A percentile compares a stretch with the other conserved stretches of the same genome.
phyloP scores from a whole-genome alignment of 495 filamentous ascomycete species.

The Xylaria nigripes region DNA sequence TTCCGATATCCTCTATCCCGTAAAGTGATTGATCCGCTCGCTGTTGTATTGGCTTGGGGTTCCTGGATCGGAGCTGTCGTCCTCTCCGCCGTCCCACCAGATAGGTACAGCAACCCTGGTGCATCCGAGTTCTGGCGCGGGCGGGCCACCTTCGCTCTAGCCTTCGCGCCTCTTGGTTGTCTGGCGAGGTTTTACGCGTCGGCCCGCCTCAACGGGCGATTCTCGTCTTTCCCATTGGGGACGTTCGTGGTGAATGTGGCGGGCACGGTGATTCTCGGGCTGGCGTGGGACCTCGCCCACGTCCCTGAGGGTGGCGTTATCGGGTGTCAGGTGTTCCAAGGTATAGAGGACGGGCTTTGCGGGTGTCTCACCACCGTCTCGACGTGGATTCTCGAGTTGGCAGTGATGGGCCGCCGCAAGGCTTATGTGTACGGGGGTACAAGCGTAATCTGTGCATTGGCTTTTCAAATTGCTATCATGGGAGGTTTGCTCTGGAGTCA shows the following conservation, averaged over 20 bases:
- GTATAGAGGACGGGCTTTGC: conserved; percentile 85
- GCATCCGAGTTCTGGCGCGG: conserved; percentile 61
- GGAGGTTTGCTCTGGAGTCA: conserved; percentile 72
- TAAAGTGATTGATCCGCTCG: conserved; percentile 52
- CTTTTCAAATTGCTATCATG: conserved; percentile 63
- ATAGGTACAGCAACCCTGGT: conserved; percentile 37
- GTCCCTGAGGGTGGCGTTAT: conserved; percentile 42
- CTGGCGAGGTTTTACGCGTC: conserved; percentile 65
- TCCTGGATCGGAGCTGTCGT: conserved; percentile 75
- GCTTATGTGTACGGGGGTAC: conserved; percentile 66
- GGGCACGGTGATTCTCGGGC: conserved; percentile 56
- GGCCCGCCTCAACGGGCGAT: conserved; percentile 56
- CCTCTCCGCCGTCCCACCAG: conserved; percentile 66
- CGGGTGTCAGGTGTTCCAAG: conserved; percentile 75
- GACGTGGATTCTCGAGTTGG: conserved; percentile 81
- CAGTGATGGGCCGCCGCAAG: conserved; percentile 54
- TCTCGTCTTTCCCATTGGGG: conserved; percentile 70
- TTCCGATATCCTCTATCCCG: conserved; percentile 51
- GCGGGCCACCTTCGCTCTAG: conserved; percentile 62
- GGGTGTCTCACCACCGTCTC: conserved; percentile 86
- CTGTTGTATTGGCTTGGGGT: conserved; percentile 57
- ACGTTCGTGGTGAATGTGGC: conserved; percentile 80
- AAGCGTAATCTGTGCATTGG: conserved; percentile 59
- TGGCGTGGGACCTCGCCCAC: conserved; percentile 70
- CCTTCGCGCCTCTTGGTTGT: conserved; percentile 81